These are phyloP conservation scores for Calophaca sinica DNA, from an alignment of 306 rosid species.

Conservation along the genomic window DNA sequence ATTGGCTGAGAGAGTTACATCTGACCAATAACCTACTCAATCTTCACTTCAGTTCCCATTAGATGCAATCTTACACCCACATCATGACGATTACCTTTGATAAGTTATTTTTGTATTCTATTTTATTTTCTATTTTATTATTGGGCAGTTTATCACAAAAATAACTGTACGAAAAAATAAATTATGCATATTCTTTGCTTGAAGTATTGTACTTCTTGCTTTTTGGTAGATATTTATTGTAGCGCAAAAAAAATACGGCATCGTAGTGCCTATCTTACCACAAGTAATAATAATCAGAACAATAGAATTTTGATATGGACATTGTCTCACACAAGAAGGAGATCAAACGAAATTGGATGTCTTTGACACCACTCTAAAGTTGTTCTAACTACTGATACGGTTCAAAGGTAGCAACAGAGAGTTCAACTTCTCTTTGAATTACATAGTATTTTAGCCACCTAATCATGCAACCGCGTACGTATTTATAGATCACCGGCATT, in stretches of 20 bases:
- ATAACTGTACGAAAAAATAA: too few relatives aligned
- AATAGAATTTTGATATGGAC: neutral
- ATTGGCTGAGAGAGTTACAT: slow-evolving; percentile 29
- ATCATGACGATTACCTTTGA: neutral
- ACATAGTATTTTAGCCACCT: neutral
- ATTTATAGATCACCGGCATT: slow-evolving; percentile 41
- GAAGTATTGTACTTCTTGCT: too few relatives aligned
- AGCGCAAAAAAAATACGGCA: too few relatives aligned
- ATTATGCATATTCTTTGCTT: too few relatives aligned
- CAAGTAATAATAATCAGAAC: neutral
- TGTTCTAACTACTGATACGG: slow-evolving; percentile 60
- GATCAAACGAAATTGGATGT: slow-evolving; percentile 55
- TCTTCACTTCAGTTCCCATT: neutral
- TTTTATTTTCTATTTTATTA: too few relatives aligned
- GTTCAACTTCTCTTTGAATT: slow-evolving; percentile 34
- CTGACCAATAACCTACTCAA: neutral
- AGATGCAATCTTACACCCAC: neutral
- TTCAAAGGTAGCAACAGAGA: slow-evolving; percentile 8
- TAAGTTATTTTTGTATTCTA: too few relatives aligned
- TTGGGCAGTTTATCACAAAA: too few relatives aligned
- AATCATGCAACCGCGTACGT: slow-evolving; percentile 43
- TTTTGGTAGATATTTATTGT: too few relatives aligned
- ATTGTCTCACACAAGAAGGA: slow-evolving; percentile 64
- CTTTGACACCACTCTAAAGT: slow-evolving; percentile 76
- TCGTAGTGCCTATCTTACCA: too few relatives aligned